Evolutionary conservation across 768 basidiomycete genomes (phyloP).

Genomic region (Tulasnella sp.): DNA sequence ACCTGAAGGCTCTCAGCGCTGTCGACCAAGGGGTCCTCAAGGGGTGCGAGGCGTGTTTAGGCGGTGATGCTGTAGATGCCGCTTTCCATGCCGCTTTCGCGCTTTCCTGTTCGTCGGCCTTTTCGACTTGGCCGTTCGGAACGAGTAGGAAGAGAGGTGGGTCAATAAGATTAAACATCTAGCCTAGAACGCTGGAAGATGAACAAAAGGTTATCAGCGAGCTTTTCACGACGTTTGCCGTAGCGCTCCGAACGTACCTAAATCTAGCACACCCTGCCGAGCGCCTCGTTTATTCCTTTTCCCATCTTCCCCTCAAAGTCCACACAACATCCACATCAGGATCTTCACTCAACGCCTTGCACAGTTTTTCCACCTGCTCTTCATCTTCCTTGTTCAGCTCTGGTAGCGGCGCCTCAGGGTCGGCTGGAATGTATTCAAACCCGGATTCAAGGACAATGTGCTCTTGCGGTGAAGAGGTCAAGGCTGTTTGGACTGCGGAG

Average conservation of each 20-base stretch:
- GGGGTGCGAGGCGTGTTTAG: neutral
- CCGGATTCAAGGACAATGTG: constrained; percentile 14
- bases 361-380: neutral
- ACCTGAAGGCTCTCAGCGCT: neutral
- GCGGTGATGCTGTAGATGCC: neutral
- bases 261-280: neutral
- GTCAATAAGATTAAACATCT: neutral
- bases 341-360: constrained; percentile 2
- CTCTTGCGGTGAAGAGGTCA: neutral
- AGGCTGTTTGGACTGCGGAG: neutral
- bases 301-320: constrained; percentile 10
- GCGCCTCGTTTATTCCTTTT: neutral
- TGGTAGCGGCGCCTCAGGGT: constrained; percentile 2
- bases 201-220: neutral
- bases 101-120: neutral
- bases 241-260: neutral
- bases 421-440: constrained; percentile 15
- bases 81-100: too few species aligned
- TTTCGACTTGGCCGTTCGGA: neutral
- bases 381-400: constrained; percentile 9
- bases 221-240: neutral
- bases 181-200: neutral
- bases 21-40: neutral
- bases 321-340: constrained; percentile 9
- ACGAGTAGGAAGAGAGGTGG: neutral